Evolutionary conservation across 768 basidiomycete species (phyloP).

Genomic region (Lactarius hengduanensis): DNA sequence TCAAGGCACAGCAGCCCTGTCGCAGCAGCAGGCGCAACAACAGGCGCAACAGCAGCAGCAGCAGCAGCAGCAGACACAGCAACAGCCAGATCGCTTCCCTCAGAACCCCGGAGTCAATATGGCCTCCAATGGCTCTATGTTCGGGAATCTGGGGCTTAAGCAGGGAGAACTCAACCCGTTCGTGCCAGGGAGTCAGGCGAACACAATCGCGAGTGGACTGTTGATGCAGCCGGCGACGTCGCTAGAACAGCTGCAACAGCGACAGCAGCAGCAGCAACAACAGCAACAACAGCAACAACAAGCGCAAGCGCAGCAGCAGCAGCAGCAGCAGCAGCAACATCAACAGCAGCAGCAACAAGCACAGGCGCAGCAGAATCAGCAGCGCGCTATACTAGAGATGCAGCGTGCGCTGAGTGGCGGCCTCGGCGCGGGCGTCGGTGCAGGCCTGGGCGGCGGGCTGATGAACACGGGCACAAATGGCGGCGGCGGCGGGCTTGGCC

Average conservation of each 20-base stretch:
- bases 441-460: constrained; percentile 13
- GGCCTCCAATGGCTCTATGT: constrained; percentile 11
- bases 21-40: constrained; percentile 5
- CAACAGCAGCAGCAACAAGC: constrained; percentile 15
- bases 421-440: constrained; percentile 16
- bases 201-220: constrained; percentile 21
- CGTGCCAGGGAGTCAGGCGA: constrained; percentile 26
- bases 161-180: constrained; percentile 28
- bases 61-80: constrained; percentile 21
- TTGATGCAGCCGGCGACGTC: constrained; percentile 9
- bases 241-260: constrained; percentile 14
- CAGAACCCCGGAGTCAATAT: constrained; percentile 13
- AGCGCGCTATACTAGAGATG: constrained; percentile 20
- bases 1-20: constrained; percentile 9
- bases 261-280: constrained; percentile 16
- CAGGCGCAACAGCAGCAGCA: constrained; percentile 18
- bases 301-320: constrained; percentile 16
- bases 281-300: constrained; percentile 12
- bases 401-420: constrained; percentile 22
- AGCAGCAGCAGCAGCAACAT: constrained; percentile 17
- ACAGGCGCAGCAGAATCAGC: constrained; percentile 21
- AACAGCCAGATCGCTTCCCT: constrained; percentile 8
- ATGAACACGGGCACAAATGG: constrained; percentile 14
- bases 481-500: constrained; percentile 12
- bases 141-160: constrained; percentile 24